These are phyloP conservation scores for Globisporangium lucens DNA, from an alignment of 352 stramenopile species.

Conservation along the genomic window DNA sequence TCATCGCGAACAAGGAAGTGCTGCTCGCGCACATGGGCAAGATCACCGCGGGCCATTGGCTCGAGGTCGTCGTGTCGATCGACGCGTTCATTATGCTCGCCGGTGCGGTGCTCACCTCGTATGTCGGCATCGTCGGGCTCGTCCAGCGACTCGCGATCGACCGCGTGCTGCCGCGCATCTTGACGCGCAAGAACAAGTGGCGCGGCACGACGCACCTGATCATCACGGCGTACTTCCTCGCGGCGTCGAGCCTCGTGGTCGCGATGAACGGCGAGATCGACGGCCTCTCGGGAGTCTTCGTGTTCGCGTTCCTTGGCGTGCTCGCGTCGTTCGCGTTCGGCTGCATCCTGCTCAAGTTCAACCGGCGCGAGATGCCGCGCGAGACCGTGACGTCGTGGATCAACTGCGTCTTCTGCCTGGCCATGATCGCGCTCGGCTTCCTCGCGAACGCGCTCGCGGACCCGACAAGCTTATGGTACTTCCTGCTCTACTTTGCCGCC, in stretches of 20 bases:
- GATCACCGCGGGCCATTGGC: slow-evolving; percentile 21
- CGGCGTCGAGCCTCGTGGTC: slow-evolving; percentile 47
- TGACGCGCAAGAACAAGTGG: slow-evolving; percentile 44
- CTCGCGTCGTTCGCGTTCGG: slow-evolving; percentile 68
- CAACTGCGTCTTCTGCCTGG: slow-evolving; percentile 44
- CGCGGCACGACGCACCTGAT: slow-evolving; percentile 56
- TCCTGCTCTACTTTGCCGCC: slow-evolving; percentile 54
- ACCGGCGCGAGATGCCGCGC: slow-evolving; percentile 73
- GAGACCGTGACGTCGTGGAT: slow-evolving; percentile 63
- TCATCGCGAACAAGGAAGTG: slow-evolving; percentile 38
- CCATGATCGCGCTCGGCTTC: slow-evolving; percentile 48
- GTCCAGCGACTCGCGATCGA: slow-evolving; percentile 68
- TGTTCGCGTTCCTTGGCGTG: slow-evolving; percentile 68
- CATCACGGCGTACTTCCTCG: slow-evolving; percentile 53
- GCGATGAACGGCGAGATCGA: slow-evolving; percentile 53
- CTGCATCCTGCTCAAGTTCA: slow-evolving; percentile 75
- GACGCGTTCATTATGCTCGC: slow-evolving; percentile 79
- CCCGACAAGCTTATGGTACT: slow-evolving; percentile 39
- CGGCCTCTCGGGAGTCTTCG: slow-evolving; percentile 69
- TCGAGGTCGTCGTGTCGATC: slow-evolving; percentile 36
- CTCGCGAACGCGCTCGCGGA: slow-evolving; percentile 54
- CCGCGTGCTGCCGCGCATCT: slow-evolving; percentile 34
- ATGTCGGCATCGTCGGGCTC: slow-evolving; percentile 53
- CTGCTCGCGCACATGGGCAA: slow-evolving; percentile 64
- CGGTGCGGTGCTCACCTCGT: slow-evolving; percentile 72